phyloP scores from a whole-genome alignment of 345 rosid genomes.

The Salix udensis region DNA sequence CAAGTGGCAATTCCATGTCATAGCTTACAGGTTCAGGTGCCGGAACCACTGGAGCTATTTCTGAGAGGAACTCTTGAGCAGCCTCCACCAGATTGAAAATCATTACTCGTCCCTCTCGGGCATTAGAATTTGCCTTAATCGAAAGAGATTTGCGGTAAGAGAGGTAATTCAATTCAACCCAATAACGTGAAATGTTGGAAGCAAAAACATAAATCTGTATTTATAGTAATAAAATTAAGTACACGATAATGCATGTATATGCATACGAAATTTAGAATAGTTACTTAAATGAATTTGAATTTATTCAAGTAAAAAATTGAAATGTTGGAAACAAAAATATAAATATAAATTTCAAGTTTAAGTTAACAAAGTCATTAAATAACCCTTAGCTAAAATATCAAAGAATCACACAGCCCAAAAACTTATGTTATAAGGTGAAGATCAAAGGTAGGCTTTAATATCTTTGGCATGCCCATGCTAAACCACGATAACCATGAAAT shows the following conservation, averaged over 20 bases:
- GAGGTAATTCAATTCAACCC: background rate
- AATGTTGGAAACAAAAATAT: background rate
- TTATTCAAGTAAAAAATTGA: no score
- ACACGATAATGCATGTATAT: background rate
- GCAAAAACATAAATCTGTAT: background rate
- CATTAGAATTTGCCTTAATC: conserved; percentile 70
- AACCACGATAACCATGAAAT: background rate
- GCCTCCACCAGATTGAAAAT: conserved; percentile 94
- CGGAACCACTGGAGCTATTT: conserved; percentile 52
- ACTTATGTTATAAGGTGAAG: background rate
- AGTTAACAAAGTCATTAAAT: background rate
- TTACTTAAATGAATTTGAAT: background rate
- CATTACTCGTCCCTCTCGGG: conserved; percentile 96
- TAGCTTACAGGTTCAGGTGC: conserved; percentile 55
- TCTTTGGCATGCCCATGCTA: background rate
- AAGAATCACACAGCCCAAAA: background rate
- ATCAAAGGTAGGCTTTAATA: background rate
- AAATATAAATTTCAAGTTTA: conserved; percentile 3
- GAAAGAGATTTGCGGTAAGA: background rate
- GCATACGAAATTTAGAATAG: background rate
- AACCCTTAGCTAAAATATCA: background rate
- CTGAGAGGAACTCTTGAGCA: conserved; percentile 94
- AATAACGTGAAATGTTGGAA: background rate
- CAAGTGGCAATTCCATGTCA: conserved; percentile 1
- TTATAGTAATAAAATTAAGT: background rate